Percentiles rank a stretch among this genome's conserved stretches.
Conservation (phyloP, 2,329 filamentous ascomycete species). For the Aspergillus arachidicola region DNA sequence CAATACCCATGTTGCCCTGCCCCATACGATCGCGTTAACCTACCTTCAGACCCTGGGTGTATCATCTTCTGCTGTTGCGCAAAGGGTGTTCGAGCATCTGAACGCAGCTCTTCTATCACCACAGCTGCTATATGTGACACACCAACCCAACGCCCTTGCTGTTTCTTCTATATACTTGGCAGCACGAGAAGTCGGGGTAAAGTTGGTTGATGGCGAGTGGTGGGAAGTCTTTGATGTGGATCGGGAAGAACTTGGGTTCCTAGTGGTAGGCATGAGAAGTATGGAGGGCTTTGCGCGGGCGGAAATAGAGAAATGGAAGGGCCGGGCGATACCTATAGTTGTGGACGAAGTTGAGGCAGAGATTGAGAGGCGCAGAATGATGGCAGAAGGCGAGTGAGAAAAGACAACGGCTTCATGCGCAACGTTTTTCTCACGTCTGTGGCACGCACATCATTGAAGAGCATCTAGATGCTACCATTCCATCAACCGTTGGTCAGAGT, state of each 20-base stretch:
- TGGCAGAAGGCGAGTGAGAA: slow-evolving; percentile 43
- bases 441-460: not conserved
- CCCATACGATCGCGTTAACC: slow-evolving; percentile 83
- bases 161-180: slow-evolving; percentile 91
- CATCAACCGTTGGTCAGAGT: not conserved
- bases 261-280: slow-evolving; percentile 84
- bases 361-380: slow-evolving; percentile 55
- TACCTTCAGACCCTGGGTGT: slow-evolving; percentile 89
- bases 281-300: slow-evolving; percentile 68
- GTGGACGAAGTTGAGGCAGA: slow-evolving; percentile 62
- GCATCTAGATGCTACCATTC: not conserved
- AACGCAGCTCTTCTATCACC: slow-evolving; percentile 85
- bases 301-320: slow-evolving; percentile 61
- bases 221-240: slow-evolving; percentile 99
- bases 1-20: slow-evolving; percentile 80
- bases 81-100: slow-evolving; percentile 73
- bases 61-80: slow-evolving; percentile 60
- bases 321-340: slow-evolving; percentile 59
- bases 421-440: not conserved
- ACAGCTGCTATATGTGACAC: slow-evolving; percentile 86
- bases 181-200: slow-evolving; percentile 72
- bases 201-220: slow-evolving; percentile 84
- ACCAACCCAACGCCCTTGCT: slow-evolving; percentile 83
- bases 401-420: not conserved
- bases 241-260: slow-evolving; percentile 87